A percentile compares a stretch with the other conserved stretches of the same genome.
Conservation (phyloP, 257 asterid species). For the Craterostigma plantagineum region DNA sequence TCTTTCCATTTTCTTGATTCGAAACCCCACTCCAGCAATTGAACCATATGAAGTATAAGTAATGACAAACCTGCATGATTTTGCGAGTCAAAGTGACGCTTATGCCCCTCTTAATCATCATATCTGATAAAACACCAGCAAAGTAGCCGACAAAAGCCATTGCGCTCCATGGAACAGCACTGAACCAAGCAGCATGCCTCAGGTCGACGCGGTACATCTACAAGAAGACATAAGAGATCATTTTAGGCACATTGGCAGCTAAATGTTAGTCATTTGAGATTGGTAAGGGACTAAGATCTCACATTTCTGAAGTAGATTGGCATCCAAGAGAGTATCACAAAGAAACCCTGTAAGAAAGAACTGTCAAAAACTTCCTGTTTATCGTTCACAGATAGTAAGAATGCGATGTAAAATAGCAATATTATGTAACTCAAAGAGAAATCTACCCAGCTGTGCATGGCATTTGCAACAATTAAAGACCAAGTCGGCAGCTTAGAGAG, state of each 20-base stretch:
- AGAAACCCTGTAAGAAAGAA: conserved; percentile 58
- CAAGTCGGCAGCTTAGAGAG: conserved; percentile 94
- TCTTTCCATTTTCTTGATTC: neutral
- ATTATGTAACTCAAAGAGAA: neutral
- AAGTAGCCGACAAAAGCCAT: conserved; percentile 82
- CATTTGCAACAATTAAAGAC: conserved; percentile 83
- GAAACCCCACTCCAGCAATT: neutral
- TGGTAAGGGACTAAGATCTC: conserved; percentile 8
- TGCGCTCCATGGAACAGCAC: conserved; percentile 97
- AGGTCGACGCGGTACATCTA: conserved; percentile 85
- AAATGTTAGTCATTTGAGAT: neutral
- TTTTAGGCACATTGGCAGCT: neutral
- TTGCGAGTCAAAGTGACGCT: conserved; percentile 82
- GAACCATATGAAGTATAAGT: neutral
- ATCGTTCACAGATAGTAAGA: neutral
- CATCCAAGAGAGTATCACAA: conserved; percentile 96
- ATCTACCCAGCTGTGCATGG: conserved; percentile 96
- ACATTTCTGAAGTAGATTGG: conserved; percentile 89
- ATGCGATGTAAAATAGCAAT: neutral
- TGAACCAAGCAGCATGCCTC: conserved; percentile 96
- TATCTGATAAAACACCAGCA: conserved; percentile 77
- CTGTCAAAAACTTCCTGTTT: too few species aligned
- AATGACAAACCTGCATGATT: conserved; percentile 66
- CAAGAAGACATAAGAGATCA: conserved; percentile 12
- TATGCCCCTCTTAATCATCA: conserved; percentile 61